Evolutionary conservation across 2,329 filamentous ascomycete species (phyloP).

Genomic region (Clonostachys byssicola): DNA sequence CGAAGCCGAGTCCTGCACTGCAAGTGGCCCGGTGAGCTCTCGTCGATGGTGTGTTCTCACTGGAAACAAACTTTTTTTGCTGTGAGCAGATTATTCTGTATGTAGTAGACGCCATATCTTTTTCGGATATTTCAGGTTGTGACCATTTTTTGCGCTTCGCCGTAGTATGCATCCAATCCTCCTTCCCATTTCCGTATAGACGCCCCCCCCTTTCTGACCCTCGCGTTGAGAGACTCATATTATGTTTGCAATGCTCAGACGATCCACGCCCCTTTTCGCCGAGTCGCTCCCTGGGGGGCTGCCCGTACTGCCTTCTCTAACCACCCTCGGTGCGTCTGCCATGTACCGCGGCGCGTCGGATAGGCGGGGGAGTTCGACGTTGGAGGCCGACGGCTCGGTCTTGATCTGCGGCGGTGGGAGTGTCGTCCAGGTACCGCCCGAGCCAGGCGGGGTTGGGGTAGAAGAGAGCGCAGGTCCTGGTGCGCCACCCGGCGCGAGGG

Average conservation of each 20-base stretch:
- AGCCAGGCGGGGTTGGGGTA: constrained; percentile 8
- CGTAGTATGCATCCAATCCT: too few relatives aligned
- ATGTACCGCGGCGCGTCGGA: constrained; percentile 21
- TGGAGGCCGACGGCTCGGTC: constrained; percentile 18
- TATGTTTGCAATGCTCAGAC: constrained; percentile 40
- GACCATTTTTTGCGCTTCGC: too few relatives aligned
- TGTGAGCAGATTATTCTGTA: too few relatives aligned
- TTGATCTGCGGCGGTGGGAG: constrained; percentile 25
- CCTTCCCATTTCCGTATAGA: too few relatives aligned
- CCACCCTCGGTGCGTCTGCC: constrained; percentile 14
- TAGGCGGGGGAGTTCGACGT: constrained; percentile 18
- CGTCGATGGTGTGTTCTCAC: background rate
- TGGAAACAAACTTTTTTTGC: background rate
- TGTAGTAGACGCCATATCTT: too few relatives aligned
- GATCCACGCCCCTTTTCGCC: constrained; percentile 17
- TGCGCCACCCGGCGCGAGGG: constrained; percentile 7
- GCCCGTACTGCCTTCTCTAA: constrained; percentile 12
- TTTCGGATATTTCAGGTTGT: too few relatives aligned
- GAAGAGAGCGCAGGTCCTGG: constrained; percentile 1
- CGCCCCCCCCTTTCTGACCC: too few relatives aligned
- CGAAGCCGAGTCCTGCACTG: background rate
- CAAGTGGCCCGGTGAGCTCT: background rate
- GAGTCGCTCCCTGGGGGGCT: constrained; percentile 18
- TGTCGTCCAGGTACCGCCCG: constrained; percentile 23
- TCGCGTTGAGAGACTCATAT: constrained; percentile 18